Evolutionary conservation across 2,329 filamentous ascomycete genomes (phyloP).

Genomic region (Cladorrhinum sp.): DNA sequence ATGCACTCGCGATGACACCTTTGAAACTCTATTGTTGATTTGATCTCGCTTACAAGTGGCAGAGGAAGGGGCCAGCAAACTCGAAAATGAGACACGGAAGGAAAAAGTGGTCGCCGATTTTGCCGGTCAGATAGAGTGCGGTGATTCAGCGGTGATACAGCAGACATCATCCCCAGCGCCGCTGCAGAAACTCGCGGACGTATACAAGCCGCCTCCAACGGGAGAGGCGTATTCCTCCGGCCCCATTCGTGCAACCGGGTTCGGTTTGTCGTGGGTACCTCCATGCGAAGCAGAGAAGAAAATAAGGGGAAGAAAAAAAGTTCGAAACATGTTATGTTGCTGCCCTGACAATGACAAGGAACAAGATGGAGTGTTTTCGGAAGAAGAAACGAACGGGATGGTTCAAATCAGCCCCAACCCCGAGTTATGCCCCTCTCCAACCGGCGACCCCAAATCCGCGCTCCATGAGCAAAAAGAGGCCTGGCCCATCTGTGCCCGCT

Average conservation of each 20-base stretch:
- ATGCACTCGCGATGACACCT: no score
- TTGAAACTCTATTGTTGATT: no score
- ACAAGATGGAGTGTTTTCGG: not conserved
- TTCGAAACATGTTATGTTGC: not conserved
- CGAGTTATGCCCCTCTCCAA: not conserved
- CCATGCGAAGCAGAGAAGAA: not conserved
- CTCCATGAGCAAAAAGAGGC: no score
- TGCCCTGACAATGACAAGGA: not conserved
- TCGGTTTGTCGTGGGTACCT: not conserved
- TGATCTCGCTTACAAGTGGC: not conserved
- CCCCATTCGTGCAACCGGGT: constrained; percentile 2
- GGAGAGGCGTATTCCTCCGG: constrained; percentile 6
- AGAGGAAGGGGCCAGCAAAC: no score
- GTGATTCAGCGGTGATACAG: no score
- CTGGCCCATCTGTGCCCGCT: no score
- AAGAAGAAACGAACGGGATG: not conserved
- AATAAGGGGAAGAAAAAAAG: not conserved
- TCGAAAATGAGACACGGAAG: no score
- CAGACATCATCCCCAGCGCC: not conserved
- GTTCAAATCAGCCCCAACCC: not conserved
- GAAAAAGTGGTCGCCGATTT: no score
- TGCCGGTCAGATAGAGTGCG: no score
- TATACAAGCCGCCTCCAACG: constrained; percentile 1
- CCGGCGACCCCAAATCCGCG: no score
- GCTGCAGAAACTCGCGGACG: not conserved